These are phyloP conservation scores for Metarhizium brunneum DNA, from an alignment of 2,329 filamentous ascomycete genomes.

Conservation along the genomic window DNA sequence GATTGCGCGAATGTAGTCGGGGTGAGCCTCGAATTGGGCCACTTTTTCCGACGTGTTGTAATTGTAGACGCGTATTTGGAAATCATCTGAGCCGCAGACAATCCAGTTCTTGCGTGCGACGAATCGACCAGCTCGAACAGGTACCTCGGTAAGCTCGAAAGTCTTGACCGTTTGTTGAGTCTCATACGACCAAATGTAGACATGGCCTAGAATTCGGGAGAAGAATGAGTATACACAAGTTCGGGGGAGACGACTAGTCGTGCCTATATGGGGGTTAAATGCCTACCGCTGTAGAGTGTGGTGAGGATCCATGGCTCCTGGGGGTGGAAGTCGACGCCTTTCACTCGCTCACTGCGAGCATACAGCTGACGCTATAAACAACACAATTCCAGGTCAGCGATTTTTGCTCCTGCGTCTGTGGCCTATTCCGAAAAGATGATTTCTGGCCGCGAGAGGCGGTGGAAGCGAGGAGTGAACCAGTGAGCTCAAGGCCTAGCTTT, in stretches of 20 bases:
- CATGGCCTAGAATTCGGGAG: conserved; percentile 58
- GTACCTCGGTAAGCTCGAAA: conserved; percentile 97
- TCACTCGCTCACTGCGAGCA: conserved; percentile 89
- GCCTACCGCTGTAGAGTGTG: conserved; percentile 82
- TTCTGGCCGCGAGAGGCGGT: conserved; percentile 1
- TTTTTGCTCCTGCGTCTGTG: not conserved
- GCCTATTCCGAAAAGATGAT: not conserved
- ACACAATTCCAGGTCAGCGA: not conserved
- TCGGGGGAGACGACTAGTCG: not conserved
- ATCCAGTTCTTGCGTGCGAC: conserved; percentile 99
- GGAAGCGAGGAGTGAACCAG: not conserved
- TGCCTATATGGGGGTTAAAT: not conserved
- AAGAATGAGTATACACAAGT: not conserved
- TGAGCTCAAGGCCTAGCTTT: not conserved
- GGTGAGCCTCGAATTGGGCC: conserved; percentile 91
- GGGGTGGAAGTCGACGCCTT: conserved; percentile 94
- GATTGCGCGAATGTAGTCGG: conserved; percentile 96
- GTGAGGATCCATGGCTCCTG: conserved; percentile 96
- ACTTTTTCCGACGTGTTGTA: conserved; percentile 99
- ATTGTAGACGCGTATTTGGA: conserved; percentile 83
- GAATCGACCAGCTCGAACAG: conserved; percentile 92
- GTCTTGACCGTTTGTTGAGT: conserved; percentile 96
- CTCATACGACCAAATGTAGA: conserved; percentile 99
- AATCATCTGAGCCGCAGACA: conserved; percentile 90
- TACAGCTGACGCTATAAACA: conserved; percentile 33